Evolutionary conservation across 2,329 filamentous ascomycete species (phyloP).

Genomic region (Bipolaris cookei): DNA sequence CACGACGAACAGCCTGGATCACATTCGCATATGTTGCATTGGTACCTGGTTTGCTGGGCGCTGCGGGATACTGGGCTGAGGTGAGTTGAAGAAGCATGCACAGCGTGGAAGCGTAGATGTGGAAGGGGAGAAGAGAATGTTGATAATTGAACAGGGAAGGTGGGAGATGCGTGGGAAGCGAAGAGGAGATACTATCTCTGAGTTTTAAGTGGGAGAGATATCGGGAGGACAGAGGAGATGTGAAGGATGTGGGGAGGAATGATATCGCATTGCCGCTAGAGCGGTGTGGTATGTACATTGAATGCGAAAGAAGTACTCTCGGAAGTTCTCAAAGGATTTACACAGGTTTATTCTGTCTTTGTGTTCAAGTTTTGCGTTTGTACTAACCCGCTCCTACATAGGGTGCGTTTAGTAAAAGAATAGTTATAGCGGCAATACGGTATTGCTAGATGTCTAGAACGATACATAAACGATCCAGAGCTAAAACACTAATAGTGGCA

Average conservation of each 20-base stretch:
- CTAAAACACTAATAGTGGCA: not conserved
- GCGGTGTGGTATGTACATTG: not conserved
- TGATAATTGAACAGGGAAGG: conserved; percentile 69
- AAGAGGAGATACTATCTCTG: conserved; percentile 80
- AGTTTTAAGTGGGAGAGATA: conserved; percentile 64
- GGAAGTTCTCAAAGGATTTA: not conserved
- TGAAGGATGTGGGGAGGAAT: conserved; percentile 21
- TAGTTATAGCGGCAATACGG: not conserved
- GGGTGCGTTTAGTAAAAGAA: not conserved
- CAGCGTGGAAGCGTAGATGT: not conserved
- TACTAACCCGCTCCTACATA: not conserved
- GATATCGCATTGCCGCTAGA: not conserved
- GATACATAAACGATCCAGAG: not conserved
- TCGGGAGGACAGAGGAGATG: not conserved
- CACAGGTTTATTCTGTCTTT: not conserved
- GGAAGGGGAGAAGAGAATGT: conserved; percentile 15
- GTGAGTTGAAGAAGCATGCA: conserved; percentile 63
- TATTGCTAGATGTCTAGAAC: not conserved
- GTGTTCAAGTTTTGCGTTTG: not conserved
- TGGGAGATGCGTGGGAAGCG: conserved; percentile 86
- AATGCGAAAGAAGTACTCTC: not conserved
- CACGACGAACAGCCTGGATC: conserved; percentile 77
- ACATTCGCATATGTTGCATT: conserved; percentile 77
- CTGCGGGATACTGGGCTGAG: conserved; percentile 79
- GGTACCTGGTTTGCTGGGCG: conserved; percentile 73